Evolutionary conservation across 257 asterid species (phyloP).

Genomic region (Petunia axillaris): DNA sequence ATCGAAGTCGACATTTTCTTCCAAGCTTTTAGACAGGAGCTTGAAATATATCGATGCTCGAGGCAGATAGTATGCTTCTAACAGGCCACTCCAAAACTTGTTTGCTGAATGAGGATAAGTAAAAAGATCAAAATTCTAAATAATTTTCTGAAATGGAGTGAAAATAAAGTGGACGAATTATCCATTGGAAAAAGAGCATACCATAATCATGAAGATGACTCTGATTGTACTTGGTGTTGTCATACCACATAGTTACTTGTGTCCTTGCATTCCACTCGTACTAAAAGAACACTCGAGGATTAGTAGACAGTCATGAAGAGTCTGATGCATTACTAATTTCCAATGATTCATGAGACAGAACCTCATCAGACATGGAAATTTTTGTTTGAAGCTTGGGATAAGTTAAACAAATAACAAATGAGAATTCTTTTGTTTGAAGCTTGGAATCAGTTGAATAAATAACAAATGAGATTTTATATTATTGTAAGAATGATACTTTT

Average conservation of each 20-base stretch:
- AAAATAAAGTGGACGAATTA: constrained; percentile 9
- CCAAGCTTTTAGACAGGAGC: constrained; percentile 57
- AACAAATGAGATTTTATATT: not conserved
- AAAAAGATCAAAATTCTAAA: constrained; percentile 1
- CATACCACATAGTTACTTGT: constrained; percentile 97
- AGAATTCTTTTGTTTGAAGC: not conserved
- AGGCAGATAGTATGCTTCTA: constrained; percentile 78
- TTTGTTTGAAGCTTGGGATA: not conserved
- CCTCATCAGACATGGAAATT: not conserved
- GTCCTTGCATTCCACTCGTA: constrained; percentile 98
- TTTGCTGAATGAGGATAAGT: constrained; percentile 58
- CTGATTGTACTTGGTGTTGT: constrained; percentile 60
- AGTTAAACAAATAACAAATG: not conserved
- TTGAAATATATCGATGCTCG: constrained; percentile 81
- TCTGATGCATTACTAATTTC: not conserved
- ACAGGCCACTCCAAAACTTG: constrained; percentile 91
- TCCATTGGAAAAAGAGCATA: constrained; percentile 25
- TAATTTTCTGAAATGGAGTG: not conserved
- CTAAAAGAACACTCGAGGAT: constrained; percentile 37
- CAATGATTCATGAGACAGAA: not conserved
- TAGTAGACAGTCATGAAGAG: not conserved
- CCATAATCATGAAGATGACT: constrained; percentile 95
- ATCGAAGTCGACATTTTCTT: constrained; percentile 53
- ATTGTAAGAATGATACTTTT: not conserved
- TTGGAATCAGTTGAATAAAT: not conserved